phyloP scores from a whole-genome alignment of 2,329 filamentous ascomycete species.

The Cladophialophora psammophila region DNA sequence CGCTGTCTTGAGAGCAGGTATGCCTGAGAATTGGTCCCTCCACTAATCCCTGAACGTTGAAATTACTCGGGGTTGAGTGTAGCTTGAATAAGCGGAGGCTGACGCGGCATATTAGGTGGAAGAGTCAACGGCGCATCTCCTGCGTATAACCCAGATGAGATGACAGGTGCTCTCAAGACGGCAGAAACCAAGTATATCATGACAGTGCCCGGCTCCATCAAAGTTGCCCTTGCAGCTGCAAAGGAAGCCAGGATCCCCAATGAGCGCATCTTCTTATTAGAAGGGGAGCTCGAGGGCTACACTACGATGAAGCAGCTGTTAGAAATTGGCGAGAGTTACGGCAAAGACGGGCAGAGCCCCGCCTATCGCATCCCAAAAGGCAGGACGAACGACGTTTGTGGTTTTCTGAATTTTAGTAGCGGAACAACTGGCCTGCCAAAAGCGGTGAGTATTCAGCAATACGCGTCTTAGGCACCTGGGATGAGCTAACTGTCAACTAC shows the following conservation, averaged over 20 bases:
- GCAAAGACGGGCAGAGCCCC: constrained; percentile 53
- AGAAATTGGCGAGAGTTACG: constrained; percentile 46
- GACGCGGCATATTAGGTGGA: constrained; percentile 60
- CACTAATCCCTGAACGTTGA: too few relatives aligned
- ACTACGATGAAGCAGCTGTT: constrained; percentile 49
- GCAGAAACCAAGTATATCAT: constrained; percentile 56
- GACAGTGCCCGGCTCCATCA: constrained; percentile 46
- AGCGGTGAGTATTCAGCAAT: constrained; percentile 64
- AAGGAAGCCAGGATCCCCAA: constrained; percentile 61
- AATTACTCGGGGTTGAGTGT: too few relatives aligned
- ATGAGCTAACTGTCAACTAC: background rate
- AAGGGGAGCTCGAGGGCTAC: constrained; percentile 60
- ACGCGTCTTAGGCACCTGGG: background rate
- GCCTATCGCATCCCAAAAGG: constrained; percentile 56
- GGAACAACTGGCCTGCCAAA: constrained; percentile 83
- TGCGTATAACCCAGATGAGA: constrained; percentile 72
- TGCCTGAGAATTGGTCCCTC: too few relatives aligned
- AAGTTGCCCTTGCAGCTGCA: constrained; percentile 62
- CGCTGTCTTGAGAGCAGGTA: constrained; percentile 61
- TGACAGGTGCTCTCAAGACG: constrained; percentile 68
- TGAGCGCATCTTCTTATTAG: constrained; percentile 63
- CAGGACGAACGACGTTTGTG: constrained; percentile 45
- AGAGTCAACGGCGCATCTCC: constrained; percentile 70
- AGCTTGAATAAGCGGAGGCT: too few relatives aligned
- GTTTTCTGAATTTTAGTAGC: constrained; percentile 73